Conservation (phyloP, 2,329 filamentous ascomycete species). For the Colletotrichum lini region DNA sequence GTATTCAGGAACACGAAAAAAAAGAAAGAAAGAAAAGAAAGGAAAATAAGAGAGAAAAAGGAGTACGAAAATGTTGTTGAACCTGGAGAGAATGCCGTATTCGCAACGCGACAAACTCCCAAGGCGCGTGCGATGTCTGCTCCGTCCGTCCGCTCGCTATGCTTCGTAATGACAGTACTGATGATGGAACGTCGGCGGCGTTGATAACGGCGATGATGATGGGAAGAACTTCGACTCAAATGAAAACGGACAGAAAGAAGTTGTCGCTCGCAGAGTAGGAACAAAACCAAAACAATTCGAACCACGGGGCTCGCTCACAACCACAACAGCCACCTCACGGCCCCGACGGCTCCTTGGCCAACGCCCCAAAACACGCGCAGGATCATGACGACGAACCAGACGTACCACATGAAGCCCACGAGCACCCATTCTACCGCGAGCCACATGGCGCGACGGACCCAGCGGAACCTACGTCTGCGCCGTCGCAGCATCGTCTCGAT, state of each 20-base stretch:
- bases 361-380: constrained; percentile 76
- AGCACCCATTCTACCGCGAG: constrained; percentile 89
- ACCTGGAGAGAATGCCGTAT: background rate
- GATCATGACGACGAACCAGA: constrained; percentile 90
- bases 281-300: background rate
- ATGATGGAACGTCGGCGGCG: background rate
- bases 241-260: background rate
- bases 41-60: background rate
- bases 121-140: constrained; percentile 19
- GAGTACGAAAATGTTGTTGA: background rate
- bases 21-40: background rate
- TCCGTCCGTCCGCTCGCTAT: constrained; percentile 31
- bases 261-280: background rate
- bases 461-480: constrained; percentile 77
- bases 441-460: constrained; percentile 83
- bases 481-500: constrained; percentile 83
- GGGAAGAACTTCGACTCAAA: background rate
- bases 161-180: constrained; percentile 32
- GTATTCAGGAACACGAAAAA: background rate
- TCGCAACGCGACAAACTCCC: background rate
- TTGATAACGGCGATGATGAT: background rate
- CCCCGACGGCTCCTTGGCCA: constrained; percentile 70
- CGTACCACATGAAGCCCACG: constrained; percentile 92
- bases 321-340: constrained; percentile 88
- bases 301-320: constrained; percentile 60